Conservation (phyloP, 495 filamentous ascomycete genomes). For the Lasiosphaeriaceae sp. region DNA sequence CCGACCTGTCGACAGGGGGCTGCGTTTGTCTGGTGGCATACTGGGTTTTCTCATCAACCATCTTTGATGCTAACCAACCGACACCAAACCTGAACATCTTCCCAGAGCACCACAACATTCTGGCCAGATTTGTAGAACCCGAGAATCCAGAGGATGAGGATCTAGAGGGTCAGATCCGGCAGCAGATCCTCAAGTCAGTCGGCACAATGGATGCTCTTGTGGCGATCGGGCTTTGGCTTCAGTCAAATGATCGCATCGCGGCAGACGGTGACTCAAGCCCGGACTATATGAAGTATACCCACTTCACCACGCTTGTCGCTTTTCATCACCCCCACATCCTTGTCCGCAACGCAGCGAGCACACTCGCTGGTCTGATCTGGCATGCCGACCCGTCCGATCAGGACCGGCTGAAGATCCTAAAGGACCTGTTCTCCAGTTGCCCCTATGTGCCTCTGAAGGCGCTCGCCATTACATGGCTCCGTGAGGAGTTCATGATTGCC, state of each 20-base stretch:
- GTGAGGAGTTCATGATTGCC: constrained; percentile 69
- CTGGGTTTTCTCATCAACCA: constrained; percentile 48
- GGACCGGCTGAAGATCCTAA: constrained; percentile 70
- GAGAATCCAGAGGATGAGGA: constrained; percentile 41
- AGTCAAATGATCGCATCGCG: constrained; percentile 31
- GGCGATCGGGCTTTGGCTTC: constrained; percentile 49
- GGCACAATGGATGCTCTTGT: constrained; percentile 47
- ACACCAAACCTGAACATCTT: constrained; percentile 53
- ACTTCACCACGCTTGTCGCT: constrained; percentile 61
- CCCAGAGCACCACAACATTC: constrained; percentile 58
- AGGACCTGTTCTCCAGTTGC: constrained; percentile 76
- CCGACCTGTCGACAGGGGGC: constrained; percentile 71
- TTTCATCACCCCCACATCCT: constrained; percentile 63
- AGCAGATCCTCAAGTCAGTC: constrained; percentile 28
- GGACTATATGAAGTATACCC: constrained; percentile 54
- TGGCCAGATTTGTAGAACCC: constrained; percentile 55
- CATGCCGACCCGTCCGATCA: constrained; percentile 71
- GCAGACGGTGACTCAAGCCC: constrained; percentile 21
- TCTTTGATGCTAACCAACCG: constrained; percentile 47
- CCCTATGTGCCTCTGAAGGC: constrained; percentile 74
- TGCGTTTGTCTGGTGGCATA: constrained; percentile 60
- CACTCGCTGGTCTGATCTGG: constrained; percentile 66
- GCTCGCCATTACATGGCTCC: constrained; percentile 80
- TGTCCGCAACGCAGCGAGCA: constrained; percentile 68
- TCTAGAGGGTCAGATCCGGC: constrained; percentile 32